Evolutionary conservation across 345 rosid genomes (phyloP), one percentile per base, ranked within the genome.

Genomic region (Gossypium stocksii): DNA sequence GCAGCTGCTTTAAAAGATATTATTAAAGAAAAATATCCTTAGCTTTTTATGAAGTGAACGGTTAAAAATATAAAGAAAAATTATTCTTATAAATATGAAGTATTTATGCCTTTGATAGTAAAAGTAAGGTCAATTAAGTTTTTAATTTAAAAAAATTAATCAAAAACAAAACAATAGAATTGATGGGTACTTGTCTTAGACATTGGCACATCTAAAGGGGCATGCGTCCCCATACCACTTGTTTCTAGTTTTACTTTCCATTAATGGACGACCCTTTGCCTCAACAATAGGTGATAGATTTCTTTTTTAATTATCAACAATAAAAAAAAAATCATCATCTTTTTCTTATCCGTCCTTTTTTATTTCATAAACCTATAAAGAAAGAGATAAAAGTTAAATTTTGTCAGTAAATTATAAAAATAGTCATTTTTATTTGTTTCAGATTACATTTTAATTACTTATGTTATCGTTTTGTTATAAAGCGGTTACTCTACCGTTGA

Each of bases 401-500:
- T 29, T 29, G 34, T 29, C 0, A 1, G 6, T 34, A 34, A 34
- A 4, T 34, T 34, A 34, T 34, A 34, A 34, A 34, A 34, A 34
- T 4, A 4, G 1, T 34, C 0, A 34, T 34, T 34, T 34, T 4
- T 34, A 0, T 34, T 34, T 34, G 0, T 0, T 34, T 34, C 6
- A 34, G 4, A 34, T 34, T 34, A 34, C 0, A 4, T 34, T 34
- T 34, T 34, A 34, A 34, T 34, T 0, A 34, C 38, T 34, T 34
- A 34, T 4, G 6, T 4, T 34, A 34, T 34, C 0, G 0, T 34
- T 34, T 34, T 34, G 6, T 34, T 34, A 34, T 1, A 6, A 34
- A 3, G 1, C 4, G 38, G 6, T 34, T 6, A 34, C 38, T 34
- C 1, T 34, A 34, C 6, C 6, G 6, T 34, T 34, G 38, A 34